phyloP scores from a whole-genome alignment of 495 filamentous ascomycete species.

The Trichoderma virens region DNA sequence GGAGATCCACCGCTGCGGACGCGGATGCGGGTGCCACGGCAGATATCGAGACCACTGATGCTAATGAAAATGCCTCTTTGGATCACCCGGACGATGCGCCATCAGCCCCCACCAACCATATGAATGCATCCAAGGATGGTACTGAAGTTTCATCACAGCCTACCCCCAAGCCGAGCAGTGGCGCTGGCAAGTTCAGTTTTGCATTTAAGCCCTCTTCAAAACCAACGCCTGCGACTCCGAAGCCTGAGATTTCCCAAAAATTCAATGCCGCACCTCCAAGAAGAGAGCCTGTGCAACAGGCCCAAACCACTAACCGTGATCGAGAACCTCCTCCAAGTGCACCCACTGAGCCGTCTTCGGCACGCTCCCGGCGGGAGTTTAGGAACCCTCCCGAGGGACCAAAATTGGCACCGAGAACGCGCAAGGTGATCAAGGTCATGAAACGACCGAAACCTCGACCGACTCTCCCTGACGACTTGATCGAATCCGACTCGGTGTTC shows the following conservation, averaged over 20 bases:
- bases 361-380: constrained; percentile 4
- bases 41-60: constrained; percentile 26
- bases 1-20: constrained; percentile 17
- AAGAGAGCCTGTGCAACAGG: constrained; percentile 24
- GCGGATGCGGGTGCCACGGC: background rate
- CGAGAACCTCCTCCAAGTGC: constrained; percentile 15
- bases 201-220: constrained; percentile 69
- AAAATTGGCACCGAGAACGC: constrained; percentile 40
- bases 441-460: constrained; percentile 67
- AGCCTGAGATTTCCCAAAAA: constrained; percentile 65
- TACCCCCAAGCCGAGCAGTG: constrained; percentile 46
- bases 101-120: constrained; percentile 45
- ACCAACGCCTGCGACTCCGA: constrained; percentile 49
- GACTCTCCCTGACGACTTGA: constrained; percentile 60
- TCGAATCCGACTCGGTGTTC: constrained; percentile 75
- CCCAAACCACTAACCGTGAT: constrained; percentile 12
- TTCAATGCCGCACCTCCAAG: constrained; percentile 50
- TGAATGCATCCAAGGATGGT: constrained; percentile 34
- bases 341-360: constrained; percentile 29
- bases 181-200: constrained; percentile 72
- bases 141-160: constrained; percentile 41
- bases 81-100: constrained; percentile 55
- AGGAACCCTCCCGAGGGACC: constrained; percentile 10
- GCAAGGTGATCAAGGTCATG: constrained; percentile 59
- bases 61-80: constrained; percentile 51